Evolutionary conservation across 148 eudicot species (phyloP), one percentile per base, ranked within the genome.

Genomic region (Diospyros lotus): DNA sequence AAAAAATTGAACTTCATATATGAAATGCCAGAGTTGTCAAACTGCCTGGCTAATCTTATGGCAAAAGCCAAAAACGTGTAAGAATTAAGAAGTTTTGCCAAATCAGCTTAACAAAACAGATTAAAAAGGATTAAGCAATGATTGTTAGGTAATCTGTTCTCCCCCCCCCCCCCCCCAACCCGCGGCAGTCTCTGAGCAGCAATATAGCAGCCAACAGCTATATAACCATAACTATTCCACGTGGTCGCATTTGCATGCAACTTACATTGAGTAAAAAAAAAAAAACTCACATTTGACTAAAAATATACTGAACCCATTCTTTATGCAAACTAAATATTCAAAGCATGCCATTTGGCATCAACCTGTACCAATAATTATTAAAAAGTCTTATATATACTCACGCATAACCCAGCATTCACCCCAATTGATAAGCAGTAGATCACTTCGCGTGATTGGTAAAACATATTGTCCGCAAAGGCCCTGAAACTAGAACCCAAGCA

Each of bases 1-100:
- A 71, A 62, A 39, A 78, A 46, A n/a, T 48, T 6, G 64, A 56
- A 40, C 9, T 55, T 14, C 69, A 59, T 59, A 68, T 51, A 2
- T 54, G 38, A 50, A 0, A 39, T 41, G 45, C 3, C 55, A 17
- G 12, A 38, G 10, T 59, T 38, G 38, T 58, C 50, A 5, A 66
- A 4, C 43, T 43, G 72, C 5, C 8, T 17, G 64, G 9, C n/a
- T 41, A 41, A 28, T 62, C 40, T 28, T 7, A 41, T 63, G 67
- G 6, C 0, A 39, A 63, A 73, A 28, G 15, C 59, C 12, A 55
- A 13, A 13, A 55, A 55, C 56, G 7, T 1, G 38, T 53, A 41
- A 28, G 72, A 6, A 40, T 8, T 60, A 68, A 53, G 5, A 17
- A 53, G 15, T 52, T 5, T 48, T 13, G 53, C 12, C 59, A 55